phyloP scores from a whole-genome alignment of 257 asterid species.

The Ocimum tenuiflorum region DNA sequence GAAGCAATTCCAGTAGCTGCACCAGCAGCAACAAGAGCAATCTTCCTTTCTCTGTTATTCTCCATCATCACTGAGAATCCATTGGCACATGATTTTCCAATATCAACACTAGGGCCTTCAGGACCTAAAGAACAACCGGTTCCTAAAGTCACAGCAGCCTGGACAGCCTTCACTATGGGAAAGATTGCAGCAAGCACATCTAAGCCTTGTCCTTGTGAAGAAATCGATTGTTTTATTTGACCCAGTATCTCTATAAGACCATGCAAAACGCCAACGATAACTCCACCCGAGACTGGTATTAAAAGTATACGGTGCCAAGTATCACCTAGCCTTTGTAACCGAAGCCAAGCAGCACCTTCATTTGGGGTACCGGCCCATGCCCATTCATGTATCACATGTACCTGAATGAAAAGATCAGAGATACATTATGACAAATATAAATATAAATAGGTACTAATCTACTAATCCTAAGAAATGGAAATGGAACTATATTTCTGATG shows the following conservation, averaged over 20 bases:
- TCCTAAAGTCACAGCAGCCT: slow-evolving; percentile 89
- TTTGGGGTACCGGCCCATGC: slow-evolving; percentile 99
- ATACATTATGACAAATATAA: neutral
- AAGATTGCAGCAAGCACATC: slow-evolving; percentile 68
- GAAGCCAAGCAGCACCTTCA: slow-evolving; percentile 99
- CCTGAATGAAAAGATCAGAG: slow-evolving; percentile 39
- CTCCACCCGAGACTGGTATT: slow-evolving; percentile 94
- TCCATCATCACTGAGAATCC: slow-evolving; percentile 94
- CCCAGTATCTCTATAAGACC: slow-evolving; percentile 81
- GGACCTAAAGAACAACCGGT: slow-evolving; percentile 99
- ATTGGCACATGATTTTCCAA: slow-evolving; percentile 93
- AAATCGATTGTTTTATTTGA: slow-evolving; percentile 71
- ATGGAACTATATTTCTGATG: neutral
- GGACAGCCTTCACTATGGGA: slow-evolving; percentile 78
- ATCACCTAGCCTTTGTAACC: slow-evolving; percentile 83
- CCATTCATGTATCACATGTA: slow-evolving; percentile 92
- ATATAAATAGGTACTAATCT: slow-evolving; percentile 1
- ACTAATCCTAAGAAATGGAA: neutral
- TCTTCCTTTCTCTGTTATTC: slow-evolving; percentile 88
- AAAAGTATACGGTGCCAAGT: slow-evolving; percentile 96
- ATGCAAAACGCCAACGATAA: slow-evolving; percentile 90
- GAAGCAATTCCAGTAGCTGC: slow-evolving; percentile 99
- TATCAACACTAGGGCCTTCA: slow-evolving; percentile 98
- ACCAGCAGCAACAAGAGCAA: slow-evolving; percentile 98
- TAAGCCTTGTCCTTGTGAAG: slow-evolving; percentile 75